Evolutionary conservation across 352 stramenopile species (phyloP), one percentile per base, ranked within the genome.

Genomic region (Pythium graminicola): DNA sequence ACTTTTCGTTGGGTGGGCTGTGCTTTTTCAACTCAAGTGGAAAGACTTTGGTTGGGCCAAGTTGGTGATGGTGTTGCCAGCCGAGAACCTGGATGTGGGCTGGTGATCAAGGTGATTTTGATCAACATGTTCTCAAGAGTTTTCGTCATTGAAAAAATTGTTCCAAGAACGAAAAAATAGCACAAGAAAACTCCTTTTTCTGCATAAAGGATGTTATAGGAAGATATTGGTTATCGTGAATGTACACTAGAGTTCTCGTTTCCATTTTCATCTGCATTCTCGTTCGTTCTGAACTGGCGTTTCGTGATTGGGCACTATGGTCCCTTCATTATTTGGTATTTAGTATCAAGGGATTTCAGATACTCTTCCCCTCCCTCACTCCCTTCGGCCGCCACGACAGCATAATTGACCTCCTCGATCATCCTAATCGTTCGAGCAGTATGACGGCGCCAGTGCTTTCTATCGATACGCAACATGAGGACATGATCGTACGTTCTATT

Each of bases 401-500:
- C 54, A 62, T n/a, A 42, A 47, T 17, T 6, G 41, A 43, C 24
- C 16, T 27, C 17, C 36, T 14, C 22, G 13, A 13, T 14, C 16
- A 32, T 11, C 22, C 5, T 17, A 17, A 8, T n/a, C n/a, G n/a
- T n/a, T n/a, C 31, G 31, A 49, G 28, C 24, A 55, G 26, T 28
- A 94, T 94, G 83, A 86, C 82, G 56, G 77, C 77, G 51, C 81
- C 85, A 26, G 78, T 90, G 64, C 76, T 93, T 64, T 89, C 83
- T 28, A 95, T 99, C 60, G 94, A 98, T 60, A 98, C 95, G 35
- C 90, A 98, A 70, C 96, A 99, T 67, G 95, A 98, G 67, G 96
- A 99, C 72, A 97, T 99, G 85, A 93, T 96, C 66, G 86, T 96
- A 74, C 61, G 74, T 62, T 7, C 9, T 19, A 42, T 38, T 19